Evolutionary conservation across 192 early-diverging fungal species (phyloP), one percentile per base, ranked within the genome.

Genomic region (Coemansia sp.): DNA sequence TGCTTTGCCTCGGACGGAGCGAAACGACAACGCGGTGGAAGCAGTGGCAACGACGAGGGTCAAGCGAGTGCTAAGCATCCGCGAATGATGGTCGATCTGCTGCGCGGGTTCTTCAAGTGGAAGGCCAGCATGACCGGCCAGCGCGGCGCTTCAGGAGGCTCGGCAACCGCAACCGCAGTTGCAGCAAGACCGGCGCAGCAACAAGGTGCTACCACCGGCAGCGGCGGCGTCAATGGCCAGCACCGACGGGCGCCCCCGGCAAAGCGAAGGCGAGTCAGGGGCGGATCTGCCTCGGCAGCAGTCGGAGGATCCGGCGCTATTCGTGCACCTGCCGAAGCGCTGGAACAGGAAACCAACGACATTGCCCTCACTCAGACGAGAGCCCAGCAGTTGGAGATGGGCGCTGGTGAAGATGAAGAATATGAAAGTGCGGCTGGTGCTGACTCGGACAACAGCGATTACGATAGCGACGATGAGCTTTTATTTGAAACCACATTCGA

Each of bases 71-170:
- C 49, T 11, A 48, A 48, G 23, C 66, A 74, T 39, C 75, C 79
- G 57, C 71, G 68, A 32, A 68, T 77, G 67, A 77, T 82, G 79
- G 68, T 67, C 6, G 71, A 86, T 6, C 69, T 89, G 53, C 70
- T 93, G 15, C 74, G 80, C 9, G 85, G 85, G 41, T 95, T 94
- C 61, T 93, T 96, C 58, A 65, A 71, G 21, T 93, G 93, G 91
- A 94, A 95, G 72, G 70, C 78, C 3, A 81, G 71, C 21, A 87
- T 88, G 45, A 60, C 60, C 19, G 70, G 84, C 40, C 37, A 87
- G 76, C 53, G 38, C 43, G 38, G 39, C 1, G 37, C 54, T 5
- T 60, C 26, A 6, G 16, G 56, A 16, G 13, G 23, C 23, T 10
- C 71, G 13, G 10, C 64, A 56, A 6, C 67, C 38, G 9, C 56